Evolutionary conservation across 176 grass and related monocot species (phyloP).

Genomic region (Zea luxurians): DNA sequence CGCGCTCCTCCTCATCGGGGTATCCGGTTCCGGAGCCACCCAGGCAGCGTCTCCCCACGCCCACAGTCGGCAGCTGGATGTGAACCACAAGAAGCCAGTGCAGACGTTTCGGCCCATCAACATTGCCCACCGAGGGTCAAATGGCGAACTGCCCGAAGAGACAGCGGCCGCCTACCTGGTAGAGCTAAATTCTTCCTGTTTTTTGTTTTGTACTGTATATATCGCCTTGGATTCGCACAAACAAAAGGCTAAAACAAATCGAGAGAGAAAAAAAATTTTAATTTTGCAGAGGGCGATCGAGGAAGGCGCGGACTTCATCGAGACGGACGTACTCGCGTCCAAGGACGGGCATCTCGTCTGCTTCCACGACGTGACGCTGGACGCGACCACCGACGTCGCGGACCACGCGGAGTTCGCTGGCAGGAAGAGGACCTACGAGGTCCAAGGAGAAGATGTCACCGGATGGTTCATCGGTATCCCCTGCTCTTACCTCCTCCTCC

Average conservation of each 20-base stretch:
- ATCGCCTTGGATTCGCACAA: not conserved
- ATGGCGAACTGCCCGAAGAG: constrained; percentile 66
- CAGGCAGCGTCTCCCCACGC: not conserved
- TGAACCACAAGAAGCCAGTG: constrained; percentile 44
- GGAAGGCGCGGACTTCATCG: constrained; percentile 87
- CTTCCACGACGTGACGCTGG: constrained; percentile 75
- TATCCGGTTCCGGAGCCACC: constrained; percentile 22
- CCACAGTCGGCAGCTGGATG: constrained; percentile 22
- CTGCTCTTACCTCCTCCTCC: too few relatives aligned
- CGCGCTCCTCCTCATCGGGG: constrained; percentile 26
- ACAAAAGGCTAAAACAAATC: constrained; percentile 8
- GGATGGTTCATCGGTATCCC: constrained; percentile 64
- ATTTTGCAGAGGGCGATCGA: constrained; percentile 70
- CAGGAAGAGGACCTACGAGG: constrained; percentile 77
- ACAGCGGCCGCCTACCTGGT: constrained; percentile 54
- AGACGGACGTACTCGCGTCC: constrained; percentile 73
- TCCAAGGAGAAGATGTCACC: constrained; percentile 51
- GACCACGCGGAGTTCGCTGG: constrained; percentile 45
- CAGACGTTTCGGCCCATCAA: constrained; percentile 66
- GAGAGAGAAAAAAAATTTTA: too few relatives aligned
- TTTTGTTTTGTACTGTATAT: not conserved
- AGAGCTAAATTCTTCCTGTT: constrained; percentile 9
- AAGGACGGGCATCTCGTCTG: constrained; percentile 73
- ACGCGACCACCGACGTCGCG: constrained; percentile 52
- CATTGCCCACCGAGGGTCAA: constrained; percentile 63